Percentiles rank a stretch among this genome's conserved stretches.
Conservation (phyloP, 148 eudicot genomes). For the Vaccinium darrowii region DNA sequence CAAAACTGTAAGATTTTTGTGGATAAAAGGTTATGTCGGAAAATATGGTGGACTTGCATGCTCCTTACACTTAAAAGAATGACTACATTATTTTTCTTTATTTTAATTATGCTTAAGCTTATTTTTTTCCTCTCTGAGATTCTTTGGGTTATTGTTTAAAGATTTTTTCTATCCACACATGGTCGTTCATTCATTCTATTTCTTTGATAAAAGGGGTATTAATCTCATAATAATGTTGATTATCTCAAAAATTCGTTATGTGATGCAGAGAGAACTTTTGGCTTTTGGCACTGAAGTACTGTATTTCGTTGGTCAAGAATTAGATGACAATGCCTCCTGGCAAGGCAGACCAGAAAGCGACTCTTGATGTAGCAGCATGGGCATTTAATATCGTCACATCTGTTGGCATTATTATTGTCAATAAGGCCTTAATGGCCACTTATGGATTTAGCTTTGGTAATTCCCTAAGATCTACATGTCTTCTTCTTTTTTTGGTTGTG, state of each 20-base stretch:
- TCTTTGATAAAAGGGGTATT: neutral
- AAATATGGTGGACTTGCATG: neutral
- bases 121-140: neutral
- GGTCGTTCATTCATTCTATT: neutral
- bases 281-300: neutral
- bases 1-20: slow-evolving; percentile 1
- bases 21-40: neutral
- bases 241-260: neutral
- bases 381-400: slow-evolving; percentile 84
- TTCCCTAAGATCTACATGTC: neutral
- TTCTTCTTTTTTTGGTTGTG: neutral
- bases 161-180: neutral
- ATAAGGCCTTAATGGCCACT: slow-evolving; percentile 78
- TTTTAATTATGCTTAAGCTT: neutral
- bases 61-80: neutral
- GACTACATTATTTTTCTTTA: neutral
- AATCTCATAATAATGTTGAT: neutral
- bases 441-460: slow-evolving; percentile 84
- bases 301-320: slow-evolving; percentile 13
- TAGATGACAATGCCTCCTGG: slow-evolving; percentile 50
- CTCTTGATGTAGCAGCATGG: slow-evolving; percentile 78
- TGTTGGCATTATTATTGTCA: slow-evolving; percentile 80
- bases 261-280: neutral
- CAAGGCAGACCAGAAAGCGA: slow-evolving; percentile 74
- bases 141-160: neutral